These are phyloP conservation scores for Ceratobasidium sp. DNA, from an alignment of 1,284 basidiomycete species.

Conservation along the genomic window DNA sequence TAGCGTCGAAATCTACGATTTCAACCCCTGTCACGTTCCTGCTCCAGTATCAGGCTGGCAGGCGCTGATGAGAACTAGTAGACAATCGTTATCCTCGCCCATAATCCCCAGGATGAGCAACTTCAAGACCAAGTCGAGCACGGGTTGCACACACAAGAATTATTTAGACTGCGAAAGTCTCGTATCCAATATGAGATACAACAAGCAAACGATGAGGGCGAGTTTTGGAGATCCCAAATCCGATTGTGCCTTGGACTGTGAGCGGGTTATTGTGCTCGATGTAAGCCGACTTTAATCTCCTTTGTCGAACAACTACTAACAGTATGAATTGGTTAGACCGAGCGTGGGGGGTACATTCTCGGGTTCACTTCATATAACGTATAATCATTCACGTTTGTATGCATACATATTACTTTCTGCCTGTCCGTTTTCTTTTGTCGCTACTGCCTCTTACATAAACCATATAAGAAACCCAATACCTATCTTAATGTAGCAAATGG, in stretches of 20 bases:
- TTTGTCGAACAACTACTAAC: not conserved
- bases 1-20: constrained; percentile 36
- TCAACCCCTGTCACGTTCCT: constrained; percentile 27
- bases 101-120: constrained; percentile 18
- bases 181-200: constrained; percentile 21
- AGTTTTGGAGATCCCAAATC: not conserved
- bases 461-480: not conserved
- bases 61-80: constrained; percentile 2
- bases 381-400: not conserved
- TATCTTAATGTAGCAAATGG: too few species aligned
- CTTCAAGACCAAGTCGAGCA: not conserved
- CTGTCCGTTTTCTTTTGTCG: not conserved
- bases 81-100: too few species aligned
- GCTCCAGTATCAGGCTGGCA: constrained; percentile 24
- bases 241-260: constrained; percentile 16
- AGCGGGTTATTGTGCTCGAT: constrained; percentile 28
- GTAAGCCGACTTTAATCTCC: not conserved
- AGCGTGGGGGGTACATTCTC: constrained; percentile 12
- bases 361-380: constrained; percentile 10
- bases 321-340: not conserved
- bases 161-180: constrained; percentile 29
- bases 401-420: not conserved
- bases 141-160: constrained; percentile 13
- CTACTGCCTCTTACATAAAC: not conserved
- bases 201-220: constrained; percentile 32